Evolutionary conservation across 2,329 filamentous ascomycete genomes (phyloP), one percentile per base, ranked within the genome.

Genomic region (Botrytis deweyae): DNA sequence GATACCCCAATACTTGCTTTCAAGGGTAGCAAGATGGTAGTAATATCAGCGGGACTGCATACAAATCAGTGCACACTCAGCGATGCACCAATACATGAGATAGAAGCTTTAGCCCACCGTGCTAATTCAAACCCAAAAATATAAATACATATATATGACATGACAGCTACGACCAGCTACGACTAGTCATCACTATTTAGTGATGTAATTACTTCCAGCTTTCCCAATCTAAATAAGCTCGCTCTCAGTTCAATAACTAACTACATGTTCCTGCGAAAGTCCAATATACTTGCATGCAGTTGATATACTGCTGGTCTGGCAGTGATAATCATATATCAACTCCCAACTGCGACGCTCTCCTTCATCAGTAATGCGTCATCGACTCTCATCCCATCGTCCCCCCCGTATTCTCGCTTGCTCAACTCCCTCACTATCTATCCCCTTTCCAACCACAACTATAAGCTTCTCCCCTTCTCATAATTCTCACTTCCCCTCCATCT

Each of bases 1-100:
- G 49, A 72, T 72, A 72, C 62, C 70, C 70, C 62, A 59, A 42
- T 68, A 61, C 70, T 67, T 72, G 62, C 70, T 46, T 67, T n/a
- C 22, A 22, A 38, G 38, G 62, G 38, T 38, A 36, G 70, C 38
- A 33, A 33, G 62, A 36, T 55, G 36, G 55, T 70, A 67, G 49
- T 40, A 16, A 33, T 40, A 40, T 65, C 36, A 42, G 22, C 18
- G 25, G 29, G 14, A 25, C 5, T 63, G 33, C 33, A 71, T 46
- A 40, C 59, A 46, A 38, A 58, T 33, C n/a, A 58, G 16, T 33
- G 52, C 52, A 58, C n/a, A 29, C 29, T 20, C 38, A 33, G 22
- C 36, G 20, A 20, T 42, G n/a, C 22, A 64, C 36, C 36, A 46
- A 70, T 10, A 63, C 29, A 20, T 20, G 20, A 42, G 25, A 52